Conservation (phyloP, 495 filamentous ascomycete genomes). For the Cudoniella acicularis region DNA sequence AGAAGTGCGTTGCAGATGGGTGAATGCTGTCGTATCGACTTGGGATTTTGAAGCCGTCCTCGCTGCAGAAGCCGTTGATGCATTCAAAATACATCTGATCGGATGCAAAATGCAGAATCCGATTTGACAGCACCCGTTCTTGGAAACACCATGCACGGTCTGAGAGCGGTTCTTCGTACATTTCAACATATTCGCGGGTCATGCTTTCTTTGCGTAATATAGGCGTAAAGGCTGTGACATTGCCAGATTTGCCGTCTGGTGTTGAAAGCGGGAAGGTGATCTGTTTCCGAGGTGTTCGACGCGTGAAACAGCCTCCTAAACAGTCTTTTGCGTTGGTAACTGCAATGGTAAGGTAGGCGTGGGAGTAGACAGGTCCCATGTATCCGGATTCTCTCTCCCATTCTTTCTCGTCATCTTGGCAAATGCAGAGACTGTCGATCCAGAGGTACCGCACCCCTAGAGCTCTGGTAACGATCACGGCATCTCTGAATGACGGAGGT, state of each 20-base stretch:
- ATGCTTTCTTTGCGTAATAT: background rate
- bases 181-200: background rate
- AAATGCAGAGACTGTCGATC: constrained; percentile 14
- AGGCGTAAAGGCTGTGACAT: background rate
- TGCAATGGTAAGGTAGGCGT: constrained; percentile 6
- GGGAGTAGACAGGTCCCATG: constrained; percentile 18
- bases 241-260: background rate
- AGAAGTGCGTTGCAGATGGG: background rate
- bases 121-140: constrained; percentile 17
- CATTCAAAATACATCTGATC: constrained; percentile 23
- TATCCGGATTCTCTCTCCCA: constrained; percentile 22
- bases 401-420: constrained; percentile 26
- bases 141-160: constrained; percentile 23
- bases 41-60: background rate
- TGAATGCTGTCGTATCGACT: background rate
- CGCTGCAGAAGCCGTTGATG: background rate
- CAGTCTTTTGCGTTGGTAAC: background rate
- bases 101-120: constrained; percentile 11
- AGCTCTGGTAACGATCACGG: constrained; percentile 12
- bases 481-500: constrained; percentile 21
- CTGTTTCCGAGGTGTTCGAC: background rate
- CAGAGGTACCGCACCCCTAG: constrained; percentile 24
- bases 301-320: background rate
- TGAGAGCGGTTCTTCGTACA: background rate
- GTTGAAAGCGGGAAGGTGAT: background rate